These are phyloP conservation scores for Lipomyces sp. DNA, from an alignment of 805 yeast species.

Conservation along the genomic window DNA sequence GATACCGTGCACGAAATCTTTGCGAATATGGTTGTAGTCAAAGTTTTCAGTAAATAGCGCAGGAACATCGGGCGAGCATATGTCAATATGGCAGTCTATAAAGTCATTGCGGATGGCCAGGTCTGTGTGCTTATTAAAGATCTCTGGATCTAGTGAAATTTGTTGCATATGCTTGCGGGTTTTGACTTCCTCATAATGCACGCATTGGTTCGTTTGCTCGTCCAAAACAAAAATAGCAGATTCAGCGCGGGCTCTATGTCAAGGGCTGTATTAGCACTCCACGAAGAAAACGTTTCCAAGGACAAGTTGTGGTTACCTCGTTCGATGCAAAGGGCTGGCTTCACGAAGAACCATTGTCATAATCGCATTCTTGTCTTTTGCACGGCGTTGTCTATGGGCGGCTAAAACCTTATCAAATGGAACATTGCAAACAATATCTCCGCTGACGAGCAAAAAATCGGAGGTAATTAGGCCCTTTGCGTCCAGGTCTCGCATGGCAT, in stretches of 20 bases:
- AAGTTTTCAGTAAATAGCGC: conserved; percentile 95
- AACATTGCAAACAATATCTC: conserved; percentile 93
- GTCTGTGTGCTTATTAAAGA: conserved; percentile 75
- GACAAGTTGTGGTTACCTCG: conserved; percentile 47
- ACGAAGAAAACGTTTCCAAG: neutral
- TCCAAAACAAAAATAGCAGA: conserved; percentile 87
- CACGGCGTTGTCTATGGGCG: conserved; percentile 72
- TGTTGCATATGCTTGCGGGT: conserved; percentile 52
- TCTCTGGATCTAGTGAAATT: conserved; percentile 78
- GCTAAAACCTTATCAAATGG: conserved; percentile 75
- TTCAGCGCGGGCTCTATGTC: conserved; percentile 64
- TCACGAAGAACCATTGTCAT: conserved; percentile 91
- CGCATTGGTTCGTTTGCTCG: conserved; percentile 70
- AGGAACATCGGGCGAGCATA: conserved; percentile 92
- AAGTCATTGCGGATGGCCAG: conserved; percentile 86
- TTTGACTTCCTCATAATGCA: conserved; percentile 77
- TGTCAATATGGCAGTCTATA: conserved; percentile 95
- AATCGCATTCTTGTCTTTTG: conserved; percentile 83
- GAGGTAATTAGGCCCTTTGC: conserved; percentile 86
- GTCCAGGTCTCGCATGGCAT: conserved; percentile 95
- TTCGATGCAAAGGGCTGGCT: conserved; percentile 81
- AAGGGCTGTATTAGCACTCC: neutral
- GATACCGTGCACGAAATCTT: conserved; percentile 89
- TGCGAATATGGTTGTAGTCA: conserved; percentile 85
- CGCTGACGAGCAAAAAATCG: conserved; percentile 87